These are phyloP conservation scores for Cercophora sp. DNA, from an alignment of 495 filamentous ascomycete species.

Conservation along the genomic window DNA sequence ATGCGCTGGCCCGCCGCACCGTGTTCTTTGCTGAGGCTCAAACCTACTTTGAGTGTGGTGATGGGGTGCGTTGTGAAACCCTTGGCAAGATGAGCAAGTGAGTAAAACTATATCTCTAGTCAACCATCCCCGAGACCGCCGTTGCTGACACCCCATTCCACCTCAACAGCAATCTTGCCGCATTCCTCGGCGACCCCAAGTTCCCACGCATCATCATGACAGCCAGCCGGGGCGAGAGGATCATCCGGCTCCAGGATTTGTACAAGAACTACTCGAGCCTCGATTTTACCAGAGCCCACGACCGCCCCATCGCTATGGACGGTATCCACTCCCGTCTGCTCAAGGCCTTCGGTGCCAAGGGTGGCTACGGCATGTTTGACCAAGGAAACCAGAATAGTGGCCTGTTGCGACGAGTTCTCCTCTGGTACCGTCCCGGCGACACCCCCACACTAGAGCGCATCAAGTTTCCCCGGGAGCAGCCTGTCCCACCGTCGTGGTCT, in stretches of 20 bases:
- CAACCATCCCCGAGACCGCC: slow-evolving; percentile 11
- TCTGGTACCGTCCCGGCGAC: slow-evolving; percentile 12
- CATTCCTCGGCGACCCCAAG: slow-evolving; percentile 34
- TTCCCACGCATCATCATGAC: slow-evolving; percentile 28
- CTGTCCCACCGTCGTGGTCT: slow-evolving; percentile 25
- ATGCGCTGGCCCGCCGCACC: slow-evolving; percentile 34
- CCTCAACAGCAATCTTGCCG: too few species aligned
- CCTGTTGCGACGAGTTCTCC: slow-evolving; percentile 14
- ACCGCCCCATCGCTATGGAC: slow-evolving; percentile 30
- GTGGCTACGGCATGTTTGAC: not conserved
- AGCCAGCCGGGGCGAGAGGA: slow-evolving; percentile 19
- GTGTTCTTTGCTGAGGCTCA: slow-evolving; percentile 40
- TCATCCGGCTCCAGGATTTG: slow-evolving; percentile 21
- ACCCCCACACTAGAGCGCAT: slow-evolving; percentile 1
- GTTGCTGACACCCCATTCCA: slow-evolving; percentile 16
- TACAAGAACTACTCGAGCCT: slow-evolving; percentile 33
- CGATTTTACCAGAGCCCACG: slow-evolving; percentile 18
- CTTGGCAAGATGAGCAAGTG: slow-evolving; percentile 30
- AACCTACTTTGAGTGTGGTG: slow-evolving; percentile 42
- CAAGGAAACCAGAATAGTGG: not conserved
- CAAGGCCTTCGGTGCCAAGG: slow-evolving; percentile 6
- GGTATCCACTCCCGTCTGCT: slow-evolving; percentile 21
- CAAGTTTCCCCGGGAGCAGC: slow-evolving; percentile 7
- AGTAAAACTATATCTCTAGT: not conserved
- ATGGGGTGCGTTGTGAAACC: slow-evolving; percentile 36